Base-by-base conservation (phyloP, 176 grass and related monocot genomes). In the Guadua angustifolia region DNA sequence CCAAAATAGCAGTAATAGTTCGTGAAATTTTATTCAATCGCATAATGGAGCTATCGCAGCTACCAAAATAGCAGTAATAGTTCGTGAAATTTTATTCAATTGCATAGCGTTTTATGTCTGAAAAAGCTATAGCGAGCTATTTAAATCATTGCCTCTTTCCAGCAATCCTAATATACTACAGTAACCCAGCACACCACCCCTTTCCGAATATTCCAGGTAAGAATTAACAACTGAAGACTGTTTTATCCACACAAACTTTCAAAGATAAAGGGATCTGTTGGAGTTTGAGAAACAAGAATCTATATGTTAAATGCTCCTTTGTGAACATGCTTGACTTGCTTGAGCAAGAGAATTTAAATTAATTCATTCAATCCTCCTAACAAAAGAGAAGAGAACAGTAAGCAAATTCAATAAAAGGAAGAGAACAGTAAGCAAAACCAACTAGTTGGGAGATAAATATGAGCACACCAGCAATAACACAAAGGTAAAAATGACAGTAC, bases 201-300 rank as follows among this genome's bases (percentile, higher is more conserved):
- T 38, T 59, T 29, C 66, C 50, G 6, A 74, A 63, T 74, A 73
- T 66, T 55, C 51, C 50, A 57, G 35, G 8, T 43, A 7, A 59
- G 36, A 22, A 57, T 22, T 69, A 9, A 56, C 32, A 42, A 25
- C 12, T 81, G 39, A 47, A 46, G 25, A 68, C 49, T 16, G 3
- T 79, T 38, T 24, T 45, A 9, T 47, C 5, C 51, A 40, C 4
- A 25, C 5, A 1, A 21, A 49, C 9, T 49, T 62, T 5, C 18
- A 40, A 55, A 53, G 6, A 22, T 0, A 56, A 42, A 11, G 6
- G 50, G 25, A 7, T 42, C 15, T 9, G 43, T 42, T 24, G 14
- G 2, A 80, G 33, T 42, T 81, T 71, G 50, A 70, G 16, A 21
- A 55, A 57, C 9, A 71, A 39, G 67, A 82, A 69, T 66, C 11